A percentile compares a stretch with the other conserved stretches of the same genome.
Conservation (phyloP, 192 early-diverging fungal species). For the Lobosporangium transversale region DNA sequence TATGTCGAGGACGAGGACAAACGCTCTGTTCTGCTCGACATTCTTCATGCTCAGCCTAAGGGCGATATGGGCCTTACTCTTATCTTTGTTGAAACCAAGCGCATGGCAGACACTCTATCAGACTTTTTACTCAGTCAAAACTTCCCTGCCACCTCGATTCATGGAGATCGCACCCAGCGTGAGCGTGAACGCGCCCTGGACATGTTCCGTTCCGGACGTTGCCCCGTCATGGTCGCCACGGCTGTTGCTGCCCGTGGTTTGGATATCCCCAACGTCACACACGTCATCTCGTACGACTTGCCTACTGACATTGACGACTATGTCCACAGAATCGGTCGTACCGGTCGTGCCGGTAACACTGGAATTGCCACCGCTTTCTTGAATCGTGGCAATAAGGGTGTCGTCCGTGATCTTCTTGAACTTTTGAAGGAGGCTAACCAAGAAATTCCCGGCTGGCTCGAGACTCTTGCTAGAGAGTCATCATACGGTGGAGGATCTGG, state of each 20-base stretch:
- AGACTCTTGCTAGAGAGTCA: conserved; percentile 72
- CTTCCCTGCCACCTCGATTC: conserved; percentile 96
- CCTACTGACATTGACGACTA: conserved; percentile 97
- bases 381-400: conserved; percentile 84
- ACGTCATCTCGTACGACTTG: conserved; percentile 96
- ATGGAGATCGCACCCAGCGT: conserved; percentile 95
- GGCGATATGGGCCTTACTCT: conserved; percentile 78
- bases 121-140: conserved; percentile 78
- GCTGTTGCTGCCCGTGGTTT: conserved; percentile 97
- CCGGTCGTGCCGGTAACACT: conserved; percentile 95
- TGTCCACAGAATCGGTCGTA: conserved; percentile 99
- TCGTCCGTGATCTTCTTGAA: conserved; percentile 87
- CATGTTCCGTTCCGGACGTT: conserved; percentile 85
- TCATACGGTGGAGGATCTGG: conserved; percentile 49
- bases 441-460: conserved; percentile 87
- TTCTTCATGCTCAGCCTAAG: conserved; percentile 67
- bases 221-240: conserved; percentile 93
- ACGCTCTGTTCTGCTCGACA: conserved; percentile 86
- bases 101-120: conserved; percentile 89
- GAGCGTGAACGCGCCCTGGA: conserved; percentile 94
- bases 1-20: conserved; percentile 97
- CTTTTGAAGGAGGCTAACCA: conserved; percentile 95
- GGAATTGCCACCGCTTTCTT: conserved; percentile 96
- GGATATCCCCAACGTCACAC: conserved; percentile 84
- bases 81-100: conserved; percentile 98